Percentiles rank a stretch among this genome's conserved stretches.
Conservation (phyloP, 2,329 filamentous ascomycete genomes). For the Aspergillus unguis region DNA sequence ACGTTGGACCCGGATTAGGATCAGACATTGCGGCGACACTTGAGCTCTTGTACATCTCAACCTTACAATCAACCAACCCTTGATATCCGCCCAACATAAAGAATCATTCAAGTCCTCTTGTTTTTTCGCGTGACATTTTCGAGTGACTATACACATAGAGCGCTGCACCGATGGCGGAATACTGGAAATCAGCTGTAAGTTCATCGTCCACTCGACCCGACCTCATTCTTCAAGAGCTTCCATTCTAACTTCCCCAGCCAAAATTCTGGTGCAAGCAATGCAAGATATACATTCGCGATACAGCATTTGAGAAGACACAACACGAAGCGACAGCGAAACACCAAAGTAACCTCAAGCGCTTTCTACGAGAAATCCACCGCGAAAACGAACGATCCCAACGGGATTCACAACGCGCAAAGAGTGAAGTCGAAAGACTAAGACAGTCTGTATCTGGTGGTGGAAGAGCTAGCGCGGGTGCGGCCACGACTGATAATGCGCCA, state of each 20-base stretch:
- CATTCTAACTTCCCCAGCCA: slow-evolving; percentile 50
- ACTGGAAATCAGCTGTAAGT: slow-evolving; percentile 88
- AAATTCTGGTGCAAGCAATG: slow-evolving; percentile 99
- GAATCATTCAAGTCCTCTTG: neutral
- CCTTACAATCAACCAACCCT: neutral
- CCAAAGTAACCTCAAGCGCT: slow-evolving; percentile 81
- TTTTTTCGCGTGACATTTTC: neutral
- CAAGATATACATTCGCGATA: slow-evolving; percentile 84
- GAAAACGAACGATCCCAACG: slow-evolving; percentile 75
- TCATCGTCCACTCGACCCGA: neutral
- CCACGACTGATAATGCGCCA: slow-evolving; percentile 14
- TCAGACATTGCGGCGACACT: neutral
- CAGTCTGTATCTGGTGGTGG: slow-evolving; percentile 59
- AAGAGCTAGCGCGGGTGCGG: slow-evolving; percentile 11
- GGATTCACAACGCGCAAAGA: slow-evolving; percentile 76
- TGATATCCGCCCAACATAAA: neutral
- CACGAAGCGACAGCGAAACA: slow-evolving; percentile 85
- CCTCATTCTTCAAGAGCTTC: neutral
- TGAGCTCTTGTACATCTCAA: neutral
- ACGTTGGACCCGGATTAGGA: neutral
- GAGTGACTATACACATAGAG: neutral
- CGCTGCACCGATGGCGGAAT: slow-evolving; percentile 75
- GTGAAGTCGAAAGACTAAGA: slow-evolving; percentile 82
- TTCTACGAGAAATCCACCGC: slow-evolving; percentile 83
- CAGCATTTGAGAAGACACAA: slow-evolving; percentile 80